Percentiles rank a stretch among this genome's conserved stretches.
Evolutionary conservation across 805 yeast species (phyloP).

Genomic region (Wickerhamiella bombiphila): DNA sequence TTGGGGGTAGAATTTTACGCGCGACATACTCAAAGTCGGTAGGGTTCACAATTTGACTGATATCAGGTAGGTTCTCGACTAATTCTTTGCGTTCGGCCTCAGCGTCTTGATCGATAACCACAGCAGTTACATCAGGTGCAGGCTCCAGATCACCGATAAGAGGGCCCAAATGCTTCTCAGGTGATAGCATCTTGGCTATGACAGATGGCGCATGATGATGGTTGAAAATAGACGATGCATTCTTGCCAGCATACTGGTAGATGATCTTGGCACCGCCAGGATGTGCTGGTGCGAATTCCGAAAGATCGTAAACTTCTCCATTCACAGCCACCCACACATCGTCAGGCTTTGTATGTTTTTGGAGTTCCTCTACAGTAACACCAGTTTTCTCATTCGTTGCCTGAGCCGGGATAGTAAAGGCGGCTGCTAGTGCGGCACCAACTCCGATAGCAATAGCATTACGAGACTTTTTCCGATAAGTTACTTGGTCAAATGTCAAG

Average conservation of each 20-base stretch:
- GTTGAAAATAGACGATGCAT: constrained; percentile 66
- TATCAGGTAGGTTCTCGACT: constrained; percentile 39
- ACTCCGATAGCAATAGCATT: no score
- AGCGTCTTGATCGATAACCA: no score
- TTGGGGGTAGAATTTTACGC: constrained; percentile 51
- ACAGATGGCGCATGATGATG: constrained; percentile 83
- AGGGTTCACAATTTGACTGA: constrained; percentile 53
- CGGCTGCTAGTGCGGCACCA: no score
- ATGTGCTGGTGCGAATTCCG: constrained; percentile 41
- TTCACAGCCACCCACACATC: constrained; percentile 78
- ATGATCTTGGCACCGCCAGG: constrained; percentile 47
- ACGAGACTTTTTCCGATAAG: no score
- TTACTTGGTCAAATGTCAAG: no score
- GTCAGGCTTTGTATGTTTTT: constrained; percentile 34
- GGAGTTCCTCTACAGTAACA: background rate
- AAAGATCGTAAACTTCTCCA: constrained; percentile 62
- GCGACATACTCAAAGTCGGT: constrained; percentile 83
- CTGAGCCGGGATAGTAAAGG: no score
- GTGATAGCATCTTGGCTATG: constrained; percentile 42
- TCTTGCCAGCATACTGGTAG: constrained; percentile 46
- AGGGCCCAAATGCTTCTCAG: constrained; percentile 49
- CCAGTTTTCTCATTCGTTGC: no score
- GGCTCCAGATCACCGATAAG: constrained; percentile 15
- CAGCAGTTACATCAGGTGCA: constrained; percentile 28
- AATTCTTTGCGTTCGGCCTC: constrained; percentile 21